phyloP scores from a whole-genome alignment of 148 eudicot genomes.

The Camellia granthamiana region DNA sequence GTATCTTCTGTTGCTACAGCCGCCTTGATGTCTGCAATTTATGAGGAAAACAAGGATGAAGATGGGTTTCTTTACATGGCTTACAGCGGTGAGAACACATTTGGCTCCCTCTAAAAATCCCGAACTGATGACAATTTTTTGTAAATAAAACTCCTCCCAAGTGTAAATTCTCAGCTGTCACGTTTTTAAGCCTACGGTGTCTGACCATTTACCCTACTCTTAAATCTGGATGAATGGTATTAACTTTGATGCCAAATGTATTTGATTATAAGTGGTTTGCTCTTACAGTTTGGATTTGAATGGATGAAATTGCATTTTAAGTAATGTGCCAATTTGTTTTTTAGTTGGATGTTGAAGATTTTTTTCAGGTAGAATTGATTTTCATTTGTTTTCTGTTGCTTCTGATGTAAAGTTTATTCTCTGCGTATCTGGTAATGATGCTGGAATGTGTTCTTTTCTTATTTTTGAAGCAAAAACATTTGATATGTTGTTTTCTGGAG shows the following conservation, averaged over 20 bases:
- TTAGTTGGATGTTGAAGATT: neutral
- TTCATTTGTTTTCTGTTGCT: neutral
- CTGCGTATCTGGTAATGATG: neutral
- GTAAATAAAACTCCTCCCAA: neutral
- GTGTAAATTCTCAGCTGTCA: conserved; percentile 19
- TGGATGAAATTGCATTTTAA: neutral
- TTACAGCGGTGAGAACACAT: conserved; percentile 59
- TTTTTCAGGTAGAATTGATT: neutral
- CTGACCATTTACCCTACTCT: neutral
- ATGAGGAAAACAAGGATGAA: conserved; percentile 64
- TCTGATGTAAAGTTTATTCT: neutral
- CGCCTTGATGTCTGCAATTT: conserved; percentile 22
- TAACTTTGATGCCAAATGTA: neutral
- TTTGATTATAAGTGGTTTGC: neutral
- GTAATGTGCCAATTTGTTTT: neutral
- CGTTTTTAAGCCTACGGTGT: neutral
- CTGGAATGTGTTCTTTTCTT: neutral
- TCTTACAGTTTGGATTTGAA: neutral
- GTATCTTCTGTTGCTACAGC: conserved; percentile 1
- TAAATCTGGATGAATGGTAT: neutral
- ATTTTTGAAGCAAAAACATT: neutral
- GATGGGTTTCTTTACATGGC: conserved; percentile 63
- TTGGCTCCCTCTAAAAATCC: conserved; percentile 27
- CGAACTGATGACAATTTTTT: neutral
- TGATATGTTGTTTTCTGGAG: neutral